Conservation (phyloP, 805 yeast species). For the Wickerhamiella slavikovae region DNA sequence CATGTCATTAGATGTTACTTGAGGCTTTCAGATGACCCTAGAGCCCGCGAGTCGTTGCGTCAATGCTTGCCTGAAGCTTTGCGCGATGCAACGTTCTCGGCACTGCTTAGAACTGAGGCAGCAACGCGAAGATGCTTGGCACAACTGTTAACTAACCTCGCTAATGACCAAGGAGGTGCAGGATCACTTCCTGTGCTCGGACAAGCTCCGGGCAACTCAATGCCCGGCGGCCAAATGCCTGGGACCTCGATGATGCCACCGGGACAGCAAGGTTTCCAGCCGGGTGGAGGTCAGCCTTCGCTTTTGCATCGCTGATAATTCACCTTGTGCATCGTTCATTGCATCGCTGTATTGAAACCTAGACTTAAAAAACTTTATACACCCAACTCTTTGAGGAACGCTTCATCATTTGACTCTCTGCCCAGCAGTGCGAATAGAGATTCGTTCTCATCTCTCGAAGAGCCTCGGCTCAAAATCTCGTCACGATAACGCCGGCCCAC, state of each 20-base stretch:
- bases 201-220: too few relatives aligned
- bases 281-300: too few relatives aligned
- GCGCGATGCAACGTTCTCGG: conserved; percentile 68
- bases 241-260: too few relatives aligned
- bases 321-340: too few relatives aligned
- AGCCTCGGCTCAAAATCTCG: conserved; percentile 48
- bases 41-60: conserved; percentile 73
- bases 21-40: conserved; percentile 71
- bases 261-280: too few relatives aligned
- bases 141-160: conserved; percentile 51
- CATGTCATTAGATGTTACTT: conserved; percentile 89
- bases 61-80: conserved; percentile 72
- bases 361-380: too few relatives aligned
- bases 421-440: conserved; percentile 47
- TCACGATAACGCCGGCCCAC: conserved; percentile 53
- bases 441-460: conserved; percentile 48
- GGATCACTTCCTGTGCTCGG: not conserved
- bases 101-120: conserved; percentile 62
- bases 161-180: not conserved
- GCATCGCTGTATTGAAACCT: too few relatives aligned
- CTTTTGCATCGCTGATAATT: too few relatives aligned
- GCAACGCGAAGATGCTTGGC: conserved; percentile 76
- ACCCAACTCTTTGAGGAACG: conserved; percentile 56
- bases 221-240: too few relatives aligned
- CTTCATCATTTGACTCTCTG: conserved; percentile 51